These are phyloP conservation scores for Fremontodendron californicum DNA, from an alignment of 345 rosid genomes.

Conservation along the genomic window DNA sequence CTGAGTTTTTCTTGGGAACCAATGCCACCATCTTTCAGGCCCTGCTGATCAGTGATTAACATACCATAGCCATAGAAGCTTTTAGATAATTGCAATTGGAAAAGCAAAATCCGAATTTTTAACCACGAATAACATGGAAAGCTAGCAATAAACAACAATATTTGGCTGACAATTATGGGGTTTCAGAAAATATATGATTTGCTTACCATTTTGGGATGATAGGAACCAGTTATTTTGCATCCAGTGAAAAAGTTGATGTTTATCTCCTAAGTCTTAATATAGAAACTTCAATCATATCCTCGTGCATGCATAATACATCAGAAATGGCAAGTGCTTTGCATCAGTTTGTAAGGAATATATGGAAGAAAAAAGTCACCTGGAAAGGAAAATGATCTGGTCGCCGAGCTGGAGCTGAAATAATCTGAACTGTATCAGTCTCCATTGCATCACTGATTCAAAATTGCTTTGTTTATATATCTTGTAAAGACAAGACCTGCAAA, in stretches of 20 bases:
- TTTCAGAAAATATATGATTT: background rate
- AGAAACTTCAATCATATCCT: background rate
- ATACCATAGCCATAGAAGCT: background rate
- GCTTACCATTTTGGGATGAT: background rate
- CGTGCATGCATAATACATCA: background rate
- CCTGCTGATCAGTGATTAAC: conserved; percentile 35
- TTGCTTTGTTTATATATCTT: conserved; percentile 80
- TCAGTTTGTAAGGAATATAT: background rate
- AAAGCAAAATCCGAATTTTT: background rate
- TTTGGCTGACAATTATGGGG: background rate
- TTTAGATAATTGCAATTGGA: background rate
- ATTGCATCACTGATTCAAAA: conserved; percentile 80
- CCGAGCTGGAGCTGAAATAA: conserved; percentile 96
- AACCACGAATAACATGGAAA: no score
- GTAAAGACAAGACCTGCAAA: conserved; percentile 80
- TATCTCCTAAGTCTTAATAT: background rate
- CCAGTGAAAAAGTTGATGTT: background rate
- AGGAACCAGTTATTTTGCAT: background rate
- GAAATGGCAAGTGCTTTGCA: background rate
- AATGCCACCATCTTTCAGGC: conserved; percentile 91
- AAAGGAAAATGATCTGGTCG: conserved; percentile 98
- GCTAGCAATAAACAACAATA: background rate
- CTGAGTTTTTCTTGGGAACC: conserved; percentile 73
- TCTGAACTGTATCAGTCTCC: conserved; percentile 95
- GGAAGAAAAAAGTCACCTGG: conserved; percentile 50